Evolutionary conservation across 257 asterid genomes (phyloP).

Genomic region (Solanum bulbocastanum): DNA sequence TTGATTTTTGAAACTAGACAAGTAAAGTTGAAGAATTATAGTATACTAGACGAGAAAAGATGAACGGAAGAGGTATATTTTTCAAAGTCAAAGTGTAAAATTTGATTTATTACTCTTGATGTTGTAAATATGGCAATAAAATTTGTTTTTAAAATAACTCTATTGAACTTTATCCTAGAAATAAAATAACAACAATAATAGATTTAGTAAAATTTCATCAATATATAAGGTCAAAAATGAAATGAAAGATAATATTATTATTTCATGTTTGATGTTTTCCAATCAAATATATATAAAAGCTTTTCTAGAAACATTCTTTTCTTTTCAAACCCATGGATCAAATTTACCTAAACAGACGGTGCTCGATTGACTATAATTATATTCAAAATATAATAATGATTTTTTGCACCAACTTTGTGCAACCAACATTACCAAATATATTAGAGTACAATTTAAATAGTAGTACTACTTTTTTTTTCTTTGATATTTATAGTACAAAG

Average conservation of each 20-base stretch:
- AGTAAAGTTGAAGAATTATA: no score
- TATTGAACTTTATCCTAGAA: neutral
- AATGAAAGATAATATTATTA: neutral
- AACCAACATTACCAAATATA: neutral
- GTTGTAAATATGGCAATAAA: neutral
- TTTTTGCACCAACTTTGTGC: neutral
- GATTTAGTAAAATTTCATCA: rapidly evolving
- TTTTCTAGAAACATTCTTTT: neutral
- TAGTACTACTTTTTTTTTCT: neutral
- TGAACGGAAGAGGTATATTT: neutral
- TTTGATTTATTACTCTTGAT: no score
- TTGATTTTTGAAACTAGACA: no score
- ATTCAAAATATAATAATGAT: neutral
- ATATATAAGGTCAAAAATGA: neutral
- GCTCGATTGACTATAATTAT: neutral
- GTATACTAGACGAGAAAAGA: no score
- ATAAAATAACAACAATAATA: no score
- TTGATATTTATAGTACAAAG: neutral
- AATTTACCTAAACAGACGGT: neutral
- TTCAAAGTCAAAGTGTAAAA: neutral
- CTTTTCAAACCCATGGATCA: neutral
- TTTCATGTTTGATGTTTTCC: neutral
- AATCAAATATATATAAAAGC: neutral
- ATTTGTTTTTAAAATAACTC: neutral
- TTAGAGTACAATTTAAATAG: neutral